phyloP scores from a whole-genome alignment of 202 grass and related monocot genomes.

The Saccharum hybrid region DNA sequence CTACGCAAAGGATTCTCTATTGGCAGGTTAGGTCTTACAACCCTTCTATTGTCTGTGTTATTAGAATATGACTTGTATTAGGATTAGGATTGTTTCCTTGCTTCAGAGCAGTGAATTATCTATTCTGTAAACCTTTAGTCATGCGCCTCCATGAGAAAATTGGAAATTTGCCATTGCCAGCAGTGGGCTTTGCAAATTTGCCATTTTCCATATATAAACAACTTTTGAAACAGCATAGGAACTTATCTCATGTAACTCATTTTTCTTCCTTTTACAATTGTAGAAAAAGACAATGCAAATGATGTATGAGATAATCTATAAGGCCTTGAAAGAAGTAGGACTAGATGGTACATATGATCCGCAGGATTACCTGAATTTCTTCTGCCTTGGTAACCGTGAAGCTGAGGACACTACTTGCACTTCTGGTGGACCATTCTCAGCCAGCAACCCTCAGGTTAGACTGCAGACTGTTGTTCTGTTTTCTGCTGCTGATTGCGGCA shows the following conservation, averaged over 20 bases:
- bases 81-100: not conserved
- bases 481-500: not conserved
- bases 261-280: slow-evolving; percentile 8
- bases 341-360: slow-evolving; percentile 65
- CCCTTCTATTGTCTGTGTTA: not conserved
- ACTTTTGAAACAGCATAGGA: not conserved
- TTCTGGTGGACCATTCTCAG: slow-evolving; percentile 31
- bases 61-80: not conserved
- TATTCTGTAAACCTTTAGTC: not conserved
- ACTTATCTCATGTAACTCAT: slow-evolving; percentile 6
- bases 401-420: slow-evolving; percentile 33
- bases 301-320: slow-evolving; percentile 86
- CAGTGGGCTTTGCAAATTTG: not conserved
- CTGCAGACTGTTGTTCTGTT: not conserved
- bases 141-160: not conserved
- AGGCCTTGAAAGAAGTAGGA: slow-evolving; percentile 58
- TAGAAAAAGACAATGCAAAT: slow-evolving; percentile 91
- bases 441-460: slow-evolving; percentile 55
- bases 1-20: slow-evolving; percentile 77
- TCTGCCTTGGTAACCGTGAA: slow-evolving; percentile 87
- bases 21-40: slow-evolving; percentile 69
- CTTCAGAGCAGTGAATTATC: not conserved
- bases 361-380: slow-evolving; percentile 96
- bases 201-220: not conserved
- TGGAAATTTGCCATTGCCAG: not conserved